Base-by-base conservation (phyloP, 768 basidiomycete genomes). In the Coprinopsis cinerea region DNA sequence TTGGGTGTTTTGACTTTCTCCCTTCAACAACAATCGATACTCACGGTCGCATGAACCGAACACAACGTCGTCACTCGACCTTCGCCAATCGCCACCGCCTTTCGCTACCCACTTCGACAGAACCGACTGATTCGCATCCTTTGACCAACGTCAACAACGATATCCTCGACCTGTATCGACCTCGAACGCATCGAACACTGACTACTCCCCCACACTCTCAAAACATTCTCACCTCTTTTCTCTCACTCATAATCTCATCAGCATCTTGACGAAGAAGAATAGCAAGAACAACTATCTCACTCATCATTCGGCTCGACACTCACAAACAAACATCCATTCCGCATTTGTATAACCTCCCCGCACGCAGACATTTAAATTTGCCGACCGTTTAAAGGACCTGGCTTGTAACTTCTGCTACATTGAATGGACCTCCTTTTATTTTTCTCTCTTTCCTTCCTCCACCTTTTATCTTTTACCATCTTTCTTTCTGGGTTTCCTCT, bases 401-500 rank as follows among this genome's bases (percentile, higher is more conserved):
- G 22, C 11, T 43, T 25, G 11, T 39, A 20, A 7, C 7, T 7
- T 13, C 37, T 39, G 37, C 37, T 40, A 5, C 23, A 17, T 4
- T 13, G 28, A 18, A 24, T 27, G 18, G 17, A 22, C 11, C 23
- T 48, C 27, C n/a, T 20, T 43, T 23, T 26, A 14, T 25, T 15
- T 23, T 18, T 17, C 18, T 40, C n/a, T 49, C 37, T 17, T 45
- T 48, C 22, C 28, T 39, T 52, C 26, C 9, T 23, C 36, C 40
- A 34, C 6, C 17, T 37, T 25, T 35, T 28, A 48, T 24, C 42
- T 28, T 26, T 34, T 20, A 9, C 27, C 13, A 45, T 23, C 43
- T 51, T 40, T 25, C 34, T 35, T 48, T 9, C 23, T 14, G 9
- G 2, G 7, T 48, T 39, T 4, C 23, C 42, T 27, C 36, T 20